phyloP scores from a whole-genome alignment of 352 stramenopile species.

The Phytopythium kandeliae region DNA sequence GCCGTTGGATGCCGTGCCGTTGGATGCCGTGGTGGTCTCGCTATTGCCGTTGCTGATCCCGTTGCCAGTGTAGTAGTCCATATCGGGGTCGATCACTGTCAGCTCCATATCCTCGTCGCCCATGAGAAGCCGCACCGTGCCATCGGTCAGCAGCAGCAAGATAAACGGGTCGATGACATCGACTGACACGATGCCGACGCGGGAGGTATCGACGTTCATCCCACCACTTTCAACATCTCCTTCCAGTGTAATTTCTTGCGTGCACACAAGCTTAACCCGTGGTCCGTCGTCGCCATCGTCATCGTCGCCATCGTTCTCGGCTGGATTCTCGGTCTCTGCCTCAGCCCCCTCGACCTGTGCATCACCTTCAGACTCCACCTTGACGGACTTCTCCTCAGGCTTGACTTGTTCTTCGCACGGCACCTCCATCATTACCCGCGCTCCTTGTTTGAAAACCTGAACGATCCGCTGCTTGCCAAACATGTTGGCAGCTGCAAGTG shows the following conservation, averaged over 20 bases:
- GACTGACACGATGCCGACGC: constrained; percentile 75
- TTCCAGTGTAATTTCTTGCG: constrained; percentile 79
- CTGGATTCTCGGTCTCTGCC: not conserved
- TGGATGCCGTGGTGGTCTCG: constrained; percentile 4
- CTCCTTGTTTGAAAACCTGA: constrained; percentile 83
- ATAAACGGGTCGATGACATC: constrained; percentile 84
- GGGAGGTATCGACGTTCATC: constrained; percentile 75
- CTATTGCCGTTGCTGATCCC: constrained; percentile 19
- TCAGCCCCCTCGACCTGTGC: constrained; percentile 11
- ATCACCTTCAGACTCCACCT: constrained; percentile 6
- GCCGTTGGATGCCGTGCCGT: constrained; percentile 4
- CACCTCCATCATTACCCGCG: constrained; percentile 76
- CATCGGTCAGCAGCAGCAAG: constrained; percentile 72
- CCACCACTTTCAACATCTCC: constrained; percentile 74
- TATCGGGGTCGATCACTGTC: constrained; percentile 70
- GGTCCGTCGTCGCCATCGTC: constrained; percentile 54
- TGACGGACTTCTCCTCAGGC: constrained; percentile 2
- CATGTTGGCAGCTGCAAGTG: constrained; percentile 70
- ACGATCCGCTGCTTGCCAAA: constrained; percentile 81
- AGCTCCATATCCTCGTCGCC: constrained; percentile 81
- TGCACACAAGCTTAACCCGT: constrained; percentile 66
- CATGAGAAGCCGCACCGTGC: constrained; percentile 73
- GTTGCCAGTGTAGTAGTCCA: constrained; percentile 42
- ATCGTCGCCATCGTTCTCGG: constrained; percentile 22
- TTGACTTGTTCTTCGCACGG: constrained; percentile 30